Percentiles rank a stretch among this genome's conserved stretches.
Conservation (phyloP, 495 filamentous ascomycete species). For the Penicillium subrubescens region DNA sequence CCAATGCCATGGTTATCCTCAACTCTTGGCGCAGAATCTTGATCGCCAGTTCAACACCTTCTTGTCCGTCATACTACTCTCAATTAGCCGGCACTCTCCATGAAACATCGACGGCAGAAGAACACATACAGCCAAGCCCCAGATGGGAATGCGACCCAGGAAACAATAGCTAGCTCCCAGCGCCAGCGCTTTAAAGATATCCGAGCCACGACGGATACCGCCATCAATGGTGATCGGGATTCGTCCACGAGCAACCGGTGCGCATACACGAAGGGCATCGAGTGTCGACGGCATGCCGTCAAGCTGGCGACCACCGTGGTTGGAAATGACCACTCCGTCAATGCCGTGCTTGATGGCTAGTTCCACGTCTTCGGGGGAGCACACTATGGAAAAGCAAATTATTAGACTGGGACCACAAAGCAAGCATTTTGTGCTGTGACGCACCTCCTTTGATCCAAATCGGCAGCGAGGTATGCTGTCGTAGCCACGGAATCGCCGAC, state of each 20-base stretch:
- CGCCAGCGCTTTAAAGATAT: conserved; percentile 93
- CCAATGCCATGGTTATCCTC: conserved; percentile 41
- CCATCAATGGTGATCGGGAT: conserved; percentile 88
- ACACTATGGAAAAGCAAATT: conserved; percentile 48
- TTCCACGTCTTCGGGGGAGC: conserved; percentile 76
- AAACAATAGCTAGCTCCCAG: conserved; percentile 83
- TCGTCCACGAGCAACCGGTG: conserved; percentile 75
- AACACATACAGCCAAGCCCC: conserved; percentile 54
- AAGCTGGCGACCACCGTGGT: conserved; percentile 91
- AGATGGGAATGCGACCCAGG: conserved; percentile 79
- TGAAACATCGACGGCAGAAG: conserved; percentile 13
- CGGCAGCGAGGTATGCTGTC: conserved; percentile 81
- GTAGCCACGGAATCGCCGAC: conserved; percentile 84
- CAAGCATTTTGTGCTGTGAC: not conserved
- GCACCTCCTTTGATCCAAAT: conserved; percentile 84
- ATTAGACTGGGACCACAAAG: not conserved
- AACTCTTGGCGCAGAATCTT: conserved; percentile 42
- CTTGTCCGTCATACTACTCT: conserved; percentile 43
- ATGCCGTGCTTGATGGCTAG: conserved; percentile 73
- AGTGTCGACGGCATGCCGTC: conserved; percentile 83
- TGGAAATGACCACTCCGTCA: conserved; percentile 86
- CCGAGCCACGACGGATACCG: conserved; percentile 81
- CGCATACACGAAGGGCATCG: conserved; percentile 84
- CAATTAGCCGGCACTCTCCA: conserved; percentile 13
- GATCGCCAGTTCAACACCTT: conserved; percentile 41